Evolutionary conservation across 345 rosid genomes (phyloP).

Genomic region (Bruguiera gymnorhiza): DNA sequence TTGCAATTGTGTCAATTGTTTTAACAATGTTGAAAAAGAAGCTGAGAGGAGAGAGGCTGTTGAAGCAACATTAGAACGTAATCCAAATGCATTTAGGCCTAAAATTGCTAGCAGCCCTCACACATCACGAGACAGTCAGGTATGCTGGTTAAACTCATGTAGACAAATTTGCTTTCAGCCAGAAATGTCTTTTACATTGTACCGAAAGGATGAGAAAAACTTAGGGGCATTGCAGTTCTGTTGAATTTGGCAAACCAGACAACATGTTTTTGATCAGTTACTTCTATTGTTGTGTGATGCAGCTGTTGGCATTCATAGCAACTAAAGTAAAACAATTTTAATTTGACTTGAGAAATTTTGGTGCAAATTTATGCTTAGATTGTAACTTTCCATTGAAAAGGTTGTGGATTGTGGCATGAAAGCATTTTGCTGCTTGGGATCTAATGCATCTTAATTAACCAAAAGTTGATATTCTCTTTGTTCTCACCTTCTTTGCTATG

Average conservation of each 20-base stretch:
- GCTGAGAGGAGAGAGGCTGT: slow-evolving; percentile 88
- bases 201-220: too few species aligned
- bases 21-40: slow-evolving; percentile 91
- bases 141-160: slow-evolving; percentile 22
- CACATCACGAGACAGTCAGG: slow-evolving; percentile 67
- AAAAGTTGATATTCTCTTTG: not conserved
- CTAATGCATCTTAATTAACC: not conserved
- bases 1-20: slow-evolving; percentile 92
- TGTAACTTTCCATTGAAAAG: not conserved
- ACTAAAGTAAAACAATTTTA: not conserved
- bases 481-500: not conserved
- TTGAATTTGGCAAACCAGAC: not conserved
- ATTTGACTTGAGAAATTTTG: too few species aligned
- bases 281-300: too few species aligned
- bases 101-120: slow-evolving; percentile 97
- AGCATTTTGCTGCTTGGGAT: not conserved
- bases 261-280: not conserved
- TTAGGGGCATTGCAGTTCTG: too few species aligned
- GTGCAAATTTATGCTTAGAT: too few species aligned
- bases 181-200: not conserved
- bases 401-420: not conserved
- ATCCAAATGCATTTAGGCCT: slow-evolving; percentile 97
- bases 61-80: slow-evolving; percentile 91
- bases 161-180: not conserved
- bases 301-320: not conserved